phyloP scores from a whole-genome alignment of 192 early-diverging fungal genomes.

The Lobosporangium transversale region DNA sequence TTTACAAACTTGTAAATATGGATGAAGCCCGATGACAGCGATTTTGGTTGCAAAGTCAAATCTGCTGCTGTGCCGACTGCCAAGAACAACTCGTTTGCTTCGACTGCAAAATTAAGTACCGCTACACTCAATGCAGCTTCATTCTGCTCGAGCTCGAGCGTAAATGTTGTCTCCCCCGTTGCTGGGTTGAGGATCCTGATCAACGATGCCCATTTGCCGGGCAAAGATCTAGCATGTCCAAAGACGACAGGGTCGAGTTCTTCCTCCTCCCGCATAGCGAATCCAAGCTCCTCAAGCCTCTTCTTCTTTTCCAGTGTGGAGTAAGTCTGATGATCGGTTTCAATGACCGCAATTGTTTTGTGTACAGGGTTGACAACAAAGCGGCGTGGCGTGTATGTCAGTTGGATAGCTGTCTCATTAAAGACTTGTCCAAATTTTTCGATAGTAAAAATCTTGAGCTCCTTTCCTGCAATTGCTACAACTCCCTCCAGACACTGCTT shows the following conservation, averaged over 20 bases:
- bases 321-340: constrained; percentile 84
- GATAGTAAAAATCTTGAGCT: constrained; percentile 84
- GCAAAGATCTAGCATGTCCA: constrained; percentile 73
- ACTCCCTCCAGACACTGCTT: constrained; percentile 91
- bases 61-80: constrained; percentile 87
- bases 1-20: constrained; percentile 77
- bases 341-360: constrained; percentile 89
- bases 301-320: constrained; percentile 72
- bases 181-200: constrained; percentile 87
- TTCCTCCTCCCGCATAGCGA: constrained; percentile 58
- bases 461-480: constrained; percentile 87
- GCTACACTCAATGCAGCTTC: constrained; percentile 86
- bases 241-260: constrained; percentile 70
- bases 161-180: constrained; percentile 70
- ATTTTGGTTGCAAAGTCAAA: constrained; percentile 74
- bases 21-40: constrained; percentile 75
- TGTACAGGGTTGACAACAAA: constrained; percentile 78
- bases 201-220: constrained; percentile 88
- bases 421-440: constrained; percentile 85
- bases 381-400: constrained; percentile 89
- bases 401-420: constrained; percentile 85
- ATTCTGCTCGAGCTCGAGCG: constrained; percentile 83
- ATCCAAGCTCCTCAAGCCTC: constrained; percentile 50
- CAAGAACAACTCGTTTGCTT: constrained; percentile 69
- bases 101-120: constrained; percentile 67